These are phyloP conservation scores for Phaseolus lunatus DNA, from an alignment of 306 rosid species.

Conservation along the genomic window DNA sequence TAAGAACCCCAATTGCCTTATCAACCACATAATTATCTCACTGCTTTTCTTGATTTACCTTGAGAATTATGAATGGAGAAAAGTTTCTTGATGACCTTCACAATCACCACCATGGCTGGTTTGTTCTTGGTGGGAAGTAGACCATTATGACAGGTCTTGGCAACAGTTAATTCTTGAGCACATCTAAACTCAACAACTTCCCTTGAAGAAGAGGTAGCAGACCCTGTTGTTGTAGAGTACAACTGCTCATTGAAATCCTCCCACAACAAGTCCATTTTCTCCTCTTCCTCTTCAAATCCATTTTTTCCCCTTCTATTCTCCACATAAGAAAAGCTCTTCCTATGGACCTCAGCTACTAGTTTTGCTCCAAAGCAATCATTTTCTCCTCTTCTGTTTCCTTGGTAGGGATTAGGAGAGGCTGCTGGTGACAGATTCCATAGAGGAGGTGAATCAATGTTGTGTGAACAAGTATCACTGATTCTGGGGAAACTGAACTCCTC, in stretches of 20 bases:
- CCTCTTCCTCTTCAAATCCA: slow-evolving; percentile 39
- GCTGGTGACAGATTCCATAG: slow-evolving; percentile 55
- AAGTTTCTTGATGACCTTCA: slow-evolving; percentile 58
- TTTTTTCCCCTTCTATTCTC: neutral
- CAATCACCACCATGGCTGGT: slow-evolving; percentile 50
- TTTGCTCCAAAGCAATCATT: slow-evolving; percentile 11
- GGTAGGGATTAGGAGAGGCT: slow-evolving; percentile 42
- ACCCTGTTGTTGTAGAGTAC: slow-evolving; percentile 44
- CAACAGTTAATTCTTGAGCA: slow-evolving; percentile 26
- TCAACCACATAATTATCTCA: slow-evolving; percentile 18
- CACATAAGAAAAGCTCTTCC: slow-evolving; percentile 42
- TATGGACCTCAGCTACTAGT: neutral
- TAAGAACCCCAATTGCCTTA: neutral
- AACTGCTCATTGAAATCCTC: slow-evolving; percentile 66
- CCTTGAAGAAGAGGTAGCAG: slow-evolving; percentile 51
- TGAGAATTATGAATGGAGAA: slow-evolving; percentile 49
- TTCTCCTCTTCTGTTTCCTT: neutral
- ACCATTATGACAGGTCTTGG: slow-evolving; percentile 28
- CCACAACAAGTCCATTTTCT: slow-evolving; percentile 65
- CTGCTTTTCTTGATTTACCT: slow-evolving; percentile 41
- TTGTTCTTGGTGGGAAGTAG: slow-evolving; percentile 37
- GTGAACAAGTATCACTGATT: slow-evolving; percentile 37
- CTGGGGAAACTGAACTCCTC: slow-evolving; percentile 60
- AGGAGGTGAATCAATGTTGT: slow-evolving; percentile 55
- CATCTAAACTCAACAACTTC: slow-evolving; percentile 47